phyloP scores from a whole-genome alignment of 2,329 filamentous ascomycete genomes.

The Arthroderma sp. region DNA sequence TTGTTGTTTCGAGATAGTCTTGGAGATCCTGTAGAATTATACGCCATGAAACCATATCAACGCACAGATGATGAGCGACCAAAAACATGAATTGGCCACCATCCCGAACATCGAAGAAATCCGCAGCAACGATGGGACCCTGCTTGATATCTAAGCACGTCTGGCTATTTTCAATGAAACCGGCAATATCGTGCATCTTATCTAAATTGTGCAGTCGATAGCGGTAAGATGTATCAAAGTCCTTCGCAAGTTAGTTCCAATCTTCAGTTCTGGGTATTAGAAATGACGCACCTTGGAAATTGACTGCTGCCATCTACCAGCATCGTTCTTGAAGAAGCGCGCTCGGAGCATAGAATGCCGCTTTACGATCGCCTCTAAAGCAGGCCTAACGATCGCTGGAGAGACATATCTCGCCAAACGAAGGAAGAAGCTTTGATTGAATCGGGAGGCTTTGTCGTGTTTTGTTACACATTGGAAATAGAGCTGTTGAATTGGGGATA shows the following conservation, averaged over 20 bases:
- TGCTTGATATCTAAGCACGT: slow-evolving; percentile 21
- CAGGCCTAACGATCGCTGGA: slow-evolving; percentile 1
- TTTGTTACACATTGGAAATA: slow-evolving; percentile 9
- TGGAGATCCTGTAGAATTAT: slow-evolving; percentile 12
- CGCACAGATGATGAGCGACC: slow-evolving; percentile 23
- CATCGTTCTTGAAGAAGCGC: slow-evolving; percentile 10
- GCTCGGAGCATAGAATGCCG: slow-evolving; percentile 15
- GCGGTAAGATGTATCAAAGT: slow-evolving; percentile 7
- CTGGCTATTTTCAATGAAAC: slow-evolving; percentile 15
- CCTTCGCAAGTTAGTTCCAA: slow-evolving; percentile 9
- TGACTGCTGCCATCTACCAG: slow-evolving; percentile 8
- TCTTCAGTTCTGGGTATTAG: slow-evolving; percentile 14
- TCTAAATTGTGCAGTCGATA: slow-evolving; percentile 6
- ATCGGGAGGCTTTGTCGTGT: slow-evolving; percentile 6
- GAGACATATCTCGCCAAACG: slow-evolving; percentile 5
- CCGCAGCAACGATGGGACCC: slow-evolving; percentile 13
- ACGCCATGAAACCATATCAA: slow-evolving; percentile 12
- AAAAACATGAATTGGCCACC: slow-evolving; percentile 17
- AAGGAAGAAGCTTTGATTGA: slow-evolving; percentile 16
- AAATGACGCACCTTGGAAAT: slow-evolving; percentile 15
- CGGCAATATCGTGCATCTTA: slow-evolving; percentile 15
- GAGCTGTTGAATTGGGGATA: slow-evolving; percentile 15
- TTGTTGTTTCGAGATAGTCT: slow-evolving; percentile 18
- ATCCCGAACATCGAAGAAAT: slow-evolving; percentile 21
- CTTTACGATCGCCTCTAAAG: slow-evolving; percentile 9